Percentiles rank a stretch among this genome's conserved stretches.
Conservation (phyloP, 1,139 yeast genomes). For the Pichia sp. region DNA sequence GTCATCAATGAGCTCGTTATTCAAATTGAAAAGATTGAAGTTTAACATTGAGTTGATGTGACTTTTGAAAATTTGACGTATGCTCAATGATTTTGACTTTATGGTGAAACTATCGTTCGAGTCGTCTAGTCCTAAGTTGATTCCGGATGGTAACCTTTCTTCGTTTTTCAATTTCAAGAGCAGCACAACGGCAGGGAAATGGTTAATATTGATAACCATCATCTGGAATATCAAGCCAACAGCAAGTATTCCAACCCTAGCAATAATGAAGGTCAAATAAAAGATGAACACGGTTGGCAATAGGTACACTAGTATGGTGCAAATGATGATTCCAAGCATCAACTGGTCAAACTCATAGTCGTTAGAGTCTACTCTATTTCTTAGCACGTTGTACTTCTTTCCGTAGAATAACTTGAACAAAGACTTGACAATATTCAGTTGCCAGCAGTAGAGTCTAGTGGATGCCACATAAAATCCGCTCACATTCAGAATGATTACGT, state of each 20-base stretch:
- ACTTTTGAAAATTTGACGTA: constrained; percentile 20
- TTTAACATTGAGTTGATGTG: constrained; percentile 23
- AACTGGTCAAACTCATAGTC: constrained; percentile 81
- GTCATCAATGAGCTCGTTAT: constrained; percentile 8
- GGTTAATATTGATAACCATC: constrained; percentile 59
- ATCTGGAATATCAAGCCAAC: constrained; percentile 53
- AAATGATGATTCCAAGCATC: constrained; percentile 78
- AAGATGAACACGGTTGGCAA: constrained; percentile 86
- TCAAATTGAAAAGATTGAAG: constrained; percentile 23
- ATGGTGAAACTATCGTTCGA: constrained; percentile 11
- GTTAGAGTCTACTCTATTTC: constrained; percentile 82
- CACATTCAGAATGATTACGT: constrained; percentile 63
- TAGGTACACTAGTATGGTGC: constrained; percentile 70
- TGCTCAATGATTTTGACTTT: constrained; percentile 19
- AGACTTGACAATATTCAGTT: constrained; percentile 59
- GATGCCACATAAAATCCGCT: constrained; percentile 73
- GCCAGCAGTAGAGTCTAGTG: constrained; percentile 73
- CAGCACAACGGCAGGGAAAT: constrained; percentile 80
- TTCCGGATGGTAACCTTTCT: constrained; percentile 85
- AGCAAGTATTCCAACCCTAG: constrained; percentile 46
- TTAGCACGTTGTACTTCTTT: constrained; percentile 72
- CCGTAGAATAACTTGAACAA: constrained; percentile 86
- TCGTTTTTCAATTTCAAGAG: constrained; percentile 76
- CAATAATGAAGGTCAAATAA: constrained; percentile 63
- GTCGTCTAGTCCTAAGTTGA: constrained; percentile 35